Evolutionary conservation across 148 eudicot species (phyloP).

Genomic region (Silene uniflora): DNA sequence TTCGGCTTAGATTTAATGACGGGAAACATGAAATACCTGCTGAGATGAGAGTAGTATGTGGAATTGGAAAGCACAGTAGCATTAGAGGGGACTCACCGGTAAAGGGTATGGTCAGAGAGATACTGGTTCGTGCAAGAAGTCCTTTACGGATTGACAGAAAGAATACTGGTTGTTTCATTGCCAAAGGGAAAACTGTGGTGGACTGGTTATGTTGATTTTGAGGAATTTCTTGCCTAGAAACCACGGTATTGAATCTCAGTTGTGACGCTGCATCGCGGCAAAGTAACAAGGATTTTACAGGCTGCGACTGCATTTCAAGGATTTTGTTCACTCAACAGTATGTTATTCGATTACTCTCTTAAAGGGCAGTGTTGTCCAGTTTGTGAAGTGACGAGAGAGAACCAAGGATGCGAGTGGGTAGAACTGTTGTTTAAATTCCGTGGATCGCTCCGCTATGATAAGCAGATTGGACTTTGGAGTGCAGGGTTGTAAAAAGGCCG

Average conservation of each 20-base stretch:
- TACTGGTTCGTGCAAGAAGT: constrained; percentile 46
- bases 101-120: constrained; percentile 55
- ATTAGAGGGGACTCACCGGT: constrained; percentile 63
- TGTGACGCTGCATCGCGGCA: background rate
- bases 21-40: constrained; percentile 39
- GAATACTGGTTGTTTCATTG: constrained; percentile 73
- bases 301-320: background rate
- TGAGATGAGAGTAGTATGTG: constrained; percentile 57
- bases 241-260: background rate
- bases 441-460: too few species aligned
- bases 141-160: constrained; percentile 70
- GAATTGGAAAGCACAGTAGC: constrained; percentile 66
- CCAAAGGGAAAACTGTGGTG: constrained; percentile 55
- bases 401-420: too few species aligned
- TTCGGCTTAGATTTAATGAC: constrained; percentile 35
- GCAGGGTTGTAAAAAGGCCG: too few species aligned
- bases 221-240: background rate
- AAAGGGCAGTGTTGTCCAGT: too few species aligned
- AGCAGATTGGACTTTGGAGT: too few species aligned
- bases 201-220: constrained; percentile 45
- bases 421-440: too few species aligned
- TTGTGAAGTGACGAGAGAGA: too few species aligned
- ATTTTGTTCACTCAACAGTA: background rate
- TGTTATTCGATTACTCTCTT: too few species aligned
- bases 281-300: too few species aligned